Evolutionary conservation across 2,329 filamentous ascomycete genomes (phyloP).

Genomic region (Sarocladiaceae sp.): DNA sequence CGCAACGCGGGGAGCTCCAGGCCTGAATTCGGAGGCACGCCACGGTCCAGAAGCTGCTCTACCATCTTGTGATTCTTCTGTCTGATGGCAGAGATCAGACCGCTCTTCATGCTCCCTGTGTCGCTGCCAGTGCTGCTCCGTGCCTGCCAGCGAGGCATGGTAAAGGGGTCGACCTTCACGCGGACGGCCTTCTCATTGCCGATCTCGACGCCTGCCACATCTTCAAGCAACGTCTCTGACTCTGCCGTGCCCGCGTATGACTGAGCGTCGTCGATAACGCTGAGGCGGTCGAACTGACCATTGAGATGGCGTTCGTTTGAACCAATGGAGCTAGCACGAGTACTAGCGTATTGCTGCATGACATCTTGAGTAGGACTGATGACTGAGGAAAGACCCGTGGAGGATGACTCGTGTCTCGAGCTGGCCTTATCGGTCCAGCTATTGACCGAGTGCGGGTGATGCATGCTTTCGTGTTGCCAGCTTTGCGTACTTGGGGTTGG

Average conservation of each 20-base stretch:
- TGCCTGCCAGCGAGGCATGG: constrained; percentile 46
- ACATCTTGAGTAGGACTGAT: constrained; percentile 1
- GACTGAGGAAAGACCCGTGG: not conserved
- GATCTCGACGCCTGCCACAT: constrained; percentile 32
- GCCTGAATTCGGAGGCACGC: constrained; percentile 44
- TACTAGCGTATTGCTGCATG: constrained; percentile 11
- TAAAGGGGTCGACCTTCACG: constrained; percentile 41
- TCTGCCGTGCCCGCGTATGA: constrained; percentile 14
- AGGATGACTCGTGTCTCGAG: constrained; percentile 1
- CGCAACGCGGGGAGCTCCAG: constrained; percentile 42
- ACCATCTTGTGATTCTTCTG: constrained; percentile 49
- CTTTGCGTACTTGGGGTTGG: not conserved
- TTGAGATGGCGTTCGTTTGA: constrained; percentile 24
- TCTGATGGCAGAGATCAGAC: constrained; percentile 49
- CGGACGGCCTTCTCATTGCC: constrained; percentile 37
- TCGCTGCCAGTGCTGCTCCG: constrained; percentile 36
- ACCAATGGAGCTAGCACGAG: constrained; percentile 23
- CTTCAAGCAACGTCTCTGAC: constrained; percentile 19
- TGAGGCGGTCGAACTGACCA: constrained; percentile 20
- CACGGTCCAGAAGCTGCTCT: constrained; percentile 52
- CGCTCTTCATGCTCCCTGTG: constrained; percentile 38
- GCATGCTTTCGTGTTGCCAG: not conserved
- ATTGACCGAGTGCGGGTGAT: not conserved
- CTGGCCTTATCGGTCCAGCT: not conserved
- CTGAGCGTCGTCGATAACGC: constrained; percentile 21